phyloP scores from a whole-genome alignment of 164 flowering plant species.

The Santalum album region DNA sequence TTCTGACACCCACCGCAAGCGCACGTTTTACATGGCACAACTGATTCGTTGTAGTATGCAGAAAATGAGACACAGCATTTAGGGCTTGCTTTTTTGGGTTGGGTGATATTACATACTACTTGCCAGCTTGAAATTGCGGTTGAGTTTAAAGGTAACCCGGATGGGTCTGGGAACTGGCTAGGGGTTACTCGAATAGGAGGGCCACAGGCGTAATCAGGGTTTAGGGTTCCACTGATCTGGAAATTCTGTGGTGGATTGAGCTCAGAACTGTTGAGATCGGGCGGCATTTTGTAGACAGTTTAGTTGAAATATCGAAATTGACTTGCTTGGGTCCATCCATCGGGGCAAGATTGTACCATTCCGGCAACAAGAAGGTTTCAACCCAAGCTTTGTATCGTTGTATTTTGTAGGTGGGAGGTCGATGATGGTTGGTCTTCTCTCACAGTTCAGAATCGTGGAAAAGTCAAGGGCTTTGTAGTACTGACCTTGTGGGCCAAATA shows the following conservation, averaged over 20 bases:
- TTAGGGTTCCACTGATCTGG: slow-evolving; percentile 51
- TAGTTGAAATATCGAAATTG: slow-evolving; percentile 51
- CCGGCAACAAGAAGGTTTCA: no score
- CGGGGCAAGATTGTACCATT: slow-evolving; percentile 61
- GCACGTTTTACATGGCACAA: slow-evolving; percentile 61
- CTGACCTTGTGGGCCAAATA: slow-evolving; percentile 42
- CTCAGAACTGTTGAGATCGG: slow-evolving; percentile 46
- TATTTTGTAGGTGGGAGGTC: slow-evolving; percentile 58
- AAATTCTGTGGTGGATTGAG: slow-evolving; percentile 59
- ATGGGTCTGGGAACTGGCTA: slow-evolving; percentile 43
- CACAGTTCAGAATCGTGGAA: slow-evolving; percentile 46
- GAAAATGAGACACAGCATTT: slow-evolving; percentile 95
- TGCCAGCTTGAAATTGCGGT: slow-evolving; percentile 77
- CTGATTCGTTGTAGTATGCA: no score
- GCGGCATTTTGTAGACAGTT: slow-evolving; percentile 64
- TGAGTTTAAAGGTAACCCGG: slow-evolving; percentile 26
- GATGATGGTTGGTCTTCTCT: slow-evolving; percentile 48
- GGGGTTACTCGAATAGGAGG: slow-evolving; percentile 60
- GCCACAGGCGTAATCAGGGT: slow-evolving; percentile 63
- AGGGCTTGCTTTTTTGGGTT: slow-evolving; percentile 30
- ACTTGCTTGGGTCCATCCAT: slow-evolving; percentile 56
- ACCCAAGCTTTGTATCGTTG: no score
- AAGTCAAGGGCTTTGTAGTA: no score
- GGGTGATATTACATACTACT: slow-evolving; percentile 78
- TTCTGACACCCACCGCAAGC: slow-evolving; percentile 65